Evolutionary conservation across 169 alveolate species (phyloP), one percentile per base, ranked within the genome.

Genomic region (Cryptosporidium viatorum): DNA sequence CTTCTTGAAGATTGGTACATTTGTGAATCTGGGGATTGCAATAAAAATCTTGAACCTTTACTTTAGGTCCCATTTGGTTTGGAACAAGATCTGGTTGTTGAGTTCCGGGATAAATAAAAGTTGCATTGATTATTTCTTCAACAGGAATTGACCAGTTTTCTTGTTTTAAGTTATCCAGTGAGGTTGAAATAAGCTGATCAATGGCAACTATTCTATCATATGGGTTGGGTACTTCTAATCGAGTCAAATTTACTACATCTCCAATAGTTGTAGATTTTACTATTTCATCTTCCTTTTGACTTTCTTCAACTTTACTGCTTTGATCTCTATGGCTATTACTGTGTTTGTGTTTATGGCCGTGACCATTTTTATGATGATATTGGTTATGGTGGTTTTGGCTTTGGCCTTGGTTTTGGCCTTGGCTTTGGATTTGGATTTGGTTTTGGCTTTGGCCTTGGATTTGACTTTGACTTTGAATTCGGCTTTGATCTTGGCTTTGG

Each of bases 81-180:
- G 89, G 89, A 37, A 80, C 89, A 10, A 80, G 48, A 23, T 80
- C 68, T 26, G 89, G 89, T 26, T 80, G 89, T 33, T 59, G 52
- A 37, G 89, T 80, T 7, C 75, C 89, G 12, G 89, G 75, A 45
- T 80, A 12, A 14, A 80, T 59, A 80, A 80, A 80, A 7, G 89
- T 80, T 80, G 89, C 65, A 80, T 80, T 80, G 21, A 80, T 80
- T 26, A 80, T 10, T 33, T 80, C 73, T 43, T 80, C 75, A 23
- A 80, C 68, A 62, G 89, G 89, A 31, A 80, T 59, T 60, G 89
- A 80, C 89, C 89, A 80, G 35, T 80, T 80, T 39, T 80, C 89
- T 16, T 59, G 62, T 35, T 80, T 80, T 23, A 80, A 23, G 62
- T 80, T 80, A 33, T 23, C 8, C n/a, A 80, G 16, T 26, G 89